Conservation (phyloP, 345 rosid genomes). For the Lepidium africanum region DNA sequence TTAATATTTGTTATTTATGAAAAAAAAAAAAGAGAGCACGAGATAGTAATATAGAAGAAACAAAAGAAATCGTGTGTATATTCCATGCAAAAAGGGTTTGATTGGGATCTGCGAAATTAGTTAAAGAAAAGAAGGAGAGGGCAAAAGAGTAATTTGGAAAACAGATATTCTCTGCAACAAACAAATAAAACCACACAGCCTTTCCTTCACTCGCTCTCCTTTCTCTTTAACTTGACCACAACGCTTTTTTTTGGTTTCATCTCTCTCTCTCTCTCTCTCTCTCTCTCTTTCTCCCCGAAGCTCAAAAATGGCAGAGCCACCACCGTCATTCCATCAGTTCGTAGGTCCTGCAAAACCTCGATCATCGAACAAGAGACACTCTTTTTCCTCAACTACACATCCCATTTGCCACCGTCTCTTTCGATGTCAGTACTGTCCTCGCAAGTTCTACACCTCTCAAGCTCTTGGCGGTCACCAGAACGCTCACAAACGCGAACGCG, state of each 20-base stretch:
- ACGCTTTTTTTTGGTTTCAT: background rate
- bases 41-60: background rate
- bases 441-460: slow-evolving; percentile 88
- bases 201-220: background rate
- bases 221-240: background rate
- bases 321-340: slow-evolving; percentile 15
- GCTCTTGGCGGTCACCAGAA: slow-evolving; percentile 98
- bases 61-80: background rate
- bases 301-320: slow-evolving; percentile 25
- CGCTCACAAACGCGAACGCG: slow-evolving; percentile 95
- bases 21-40: background rate
- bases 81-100: slow-evolving; percentile 17
- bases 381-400: slow-evolving; percentile 5
- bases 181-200: slow-evolving; percentile 13
- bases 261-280: background rate
- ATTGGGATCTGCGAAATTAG: slow-evolving; percentile 30
- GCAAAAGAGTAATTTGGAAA: background rate
- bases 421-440: slow-evolving; percentile 74
- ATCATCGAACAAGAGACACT: slow-evolving; percentile 15
- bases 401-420: slow-evolving; percentile 41
- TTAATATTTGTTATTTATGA: background rate
- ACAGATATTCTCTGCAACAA: slow-evolving; percentile 30
- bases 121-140: background rate
- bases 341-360: slow-evolving; percentile 15
- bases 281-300: background rate